phyloP scores from a whole-genome alignment of 2,329 filamentous ascomycete genomes.

The Ophiognomonia clavigignenti-juglandacearum region DNA sequence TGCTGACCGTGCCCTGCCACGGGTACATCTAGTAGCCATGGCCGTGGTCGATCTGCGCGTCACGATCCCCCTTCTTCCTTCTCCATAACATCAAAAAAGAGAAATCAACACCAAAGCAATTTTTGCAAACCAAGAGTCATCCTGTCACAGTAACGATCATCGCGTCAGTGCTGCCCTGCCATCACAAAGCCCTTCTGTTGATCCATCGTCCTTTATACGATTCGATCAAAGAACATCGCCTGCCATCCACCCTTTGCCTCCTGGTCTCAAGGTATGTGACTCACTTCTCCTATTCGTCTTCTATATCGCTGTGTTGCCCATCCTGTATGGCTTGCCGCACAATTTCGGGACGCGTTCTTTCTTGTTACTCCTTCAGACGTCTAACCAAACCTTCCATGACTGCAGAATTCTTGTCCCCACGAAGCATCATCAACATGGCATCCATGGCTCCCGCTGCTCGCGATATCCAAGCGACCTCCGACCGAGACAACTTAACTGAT shows the following conservation, averaged over 20 bases:
- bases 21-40: constrained; percentile 13
- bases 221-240: constrained; percentile 23
- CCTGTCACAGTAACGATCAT: constrained; percentile 57
- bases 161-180: constrained; percentile 47
- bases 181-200: constrained; percentile 24
- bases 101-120: constrained; percentile 32
- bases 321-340: not conserved
- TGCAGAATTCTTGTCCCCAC: constrained; percentile 24
- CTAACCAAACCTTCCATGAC: constrained; percentile 23
- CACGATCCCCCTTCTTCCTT: constrained; percentile 30
- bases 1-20: constrained; percentile 6
- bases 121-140: constrained; percentile 48
- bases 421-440: constrained; percentile 50
- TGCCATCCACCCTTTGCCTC: constrained; percentile 23
- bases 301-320: not conserved
- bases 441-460: constrained; percentile 62
- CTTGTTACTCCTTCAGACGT: constrained; percentile 17
- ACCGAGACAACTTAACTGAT: constrained; percentile 69
- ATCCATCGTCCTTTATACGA: constrained; percentile 24
- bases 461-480: constrained; percentile 60
- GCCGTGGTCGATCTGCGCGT: constrained; percentile 18
- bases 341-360: constrained; percentile 5
- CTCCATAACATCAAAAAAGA: constrained; percentile 46
- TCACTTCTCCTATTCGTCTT: constrained; percentile 16
- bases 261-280: constrained; percentile 32